Evolutionary conservation across 2,329 filamentous ascomycete species (phyloP).

Genomic region (Penicillium sp.): DNA sequence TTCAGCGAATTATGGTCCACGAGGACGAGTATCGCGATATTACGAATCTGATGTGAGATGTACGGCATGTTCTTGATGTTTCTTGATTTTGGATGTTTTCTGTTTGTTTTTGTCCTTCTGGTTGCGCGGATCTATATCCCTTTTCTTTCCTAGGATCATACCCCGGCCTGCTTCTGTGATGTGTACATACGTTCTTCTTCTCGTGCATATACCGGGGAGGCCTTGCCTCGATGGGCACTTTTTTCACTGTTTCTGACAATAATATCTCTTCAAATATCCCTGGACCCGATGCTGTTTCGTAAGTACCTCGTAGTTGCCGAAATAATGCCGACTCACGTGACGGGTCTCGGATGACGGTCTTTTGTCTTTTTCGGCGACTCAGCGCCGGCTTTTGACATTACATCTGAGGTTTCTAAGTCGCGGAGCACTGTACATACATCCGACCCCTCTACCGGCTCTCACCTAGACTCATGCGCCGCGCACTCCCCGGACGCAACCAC

Average conservation of each 20-base stretch:
- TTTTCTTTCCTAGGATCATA: conserved; percentile 16
- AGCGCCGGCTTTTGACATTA: too few relatives aligned
- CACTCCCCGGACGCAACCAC: too few relatives aligned
- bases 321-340: conserved; percentile 21
- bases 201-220: conserved; percentile 30
- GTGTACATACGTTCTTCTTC: conserved; percentile 36
- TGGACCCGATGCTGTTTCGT: too few relatives aligned
- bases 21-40: conserved; percentile 27
- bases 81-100: conserved; percentile 13
- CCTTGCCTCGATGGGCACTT: conserved; percentile 1
- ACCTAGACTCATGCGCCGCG: background rate
- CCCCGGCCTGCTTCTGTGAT: conserved; percentile 24
- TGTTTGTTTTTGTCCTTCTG: conserved; percentile 2
- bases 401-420: background rate
- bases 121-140: conserved; percentile 2
- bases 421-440: background rate
- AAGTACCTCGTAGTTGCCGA: background rate
- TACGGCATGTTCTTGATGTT: conserved; percentile 27
- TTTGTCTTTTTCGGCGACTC: conserved; percentile 19
- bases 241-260: background rate
- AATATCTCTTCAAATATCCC: too few relatives aligned
- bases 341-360: conserved; percentile 9
- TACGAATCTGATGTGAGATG: conserved; percentile 39
- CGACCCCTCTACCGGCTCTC: background rate
- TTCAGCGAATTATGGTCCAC: conserved; percentile 27